phyloP scores from a whole-genome alignment of 305 asterid genomes.

The Fraxinus velutina region DNA sequence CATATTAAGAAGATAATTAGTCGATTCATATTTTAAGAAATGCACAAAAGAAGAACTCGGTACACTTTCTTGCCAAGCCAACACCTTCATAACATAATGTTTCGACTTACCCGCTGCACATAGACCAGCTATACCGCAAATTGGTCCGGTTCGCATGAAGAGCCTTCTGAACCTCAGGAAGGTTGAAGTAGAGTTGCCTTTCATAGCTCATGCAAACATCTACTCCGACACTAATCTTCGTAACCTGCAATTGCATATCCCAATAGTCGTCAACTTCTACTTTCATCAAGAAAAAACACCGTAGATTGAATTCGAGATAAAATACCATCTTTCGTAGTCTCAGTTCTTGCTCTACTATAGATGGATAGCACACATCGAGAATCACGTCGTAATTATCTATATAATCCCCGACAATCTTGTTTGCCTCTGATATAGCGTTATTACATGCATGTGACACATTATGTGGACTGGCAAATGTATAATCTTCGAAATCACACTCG shows the following conservation, averaged over 20 bases:
- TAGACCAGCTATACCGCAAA: conserved; percentile 61
- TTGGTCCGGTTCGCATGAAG: conserved; percentile 73
- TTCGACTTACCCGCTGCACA: conserved; percentile 45
- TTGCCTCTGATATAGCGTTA: conserved; percentile 57
- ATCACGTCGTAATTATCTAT: conserved; percentile 73
- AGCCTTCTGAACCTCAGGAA: conserved; percentile 77
- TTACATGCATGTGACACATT: conserved; percentile 58
- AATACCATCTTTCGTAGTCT: conserved; percentile 69
- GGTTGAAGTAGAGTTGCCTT: conserved; percentile 65
- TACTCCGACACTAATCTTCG: conserved; percentile 63
- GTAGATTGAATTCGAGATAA: not conserved
- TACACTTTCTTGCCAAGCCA: not conserved
- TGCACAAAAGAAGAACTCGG: not conserved
- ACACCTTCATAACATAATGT: not conserved
- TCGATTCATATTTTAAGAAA: not conserved
- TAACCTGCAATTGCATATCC: conserved; percentile 45
- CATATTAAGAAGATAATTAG: conserved; percentile 9
- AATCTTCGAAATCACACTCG: conserved; percentile 82
- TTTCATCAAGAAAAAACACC: not conserved
- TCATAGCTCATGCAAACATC: conserved; percentile 74
- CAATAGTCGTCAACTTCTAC: not conserved
- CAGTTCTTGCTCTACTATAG: conserved; percentile 85
- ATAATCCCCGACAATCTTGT: conserved; percentile 62
- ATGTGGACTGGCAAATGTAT: conserved; percentile 64
- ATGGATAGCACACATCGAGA: conserved; percentile 90